Conservation (phyloP, 2,329 filamentous ascomycete species). For the Sporothrix protearum region DNA sequence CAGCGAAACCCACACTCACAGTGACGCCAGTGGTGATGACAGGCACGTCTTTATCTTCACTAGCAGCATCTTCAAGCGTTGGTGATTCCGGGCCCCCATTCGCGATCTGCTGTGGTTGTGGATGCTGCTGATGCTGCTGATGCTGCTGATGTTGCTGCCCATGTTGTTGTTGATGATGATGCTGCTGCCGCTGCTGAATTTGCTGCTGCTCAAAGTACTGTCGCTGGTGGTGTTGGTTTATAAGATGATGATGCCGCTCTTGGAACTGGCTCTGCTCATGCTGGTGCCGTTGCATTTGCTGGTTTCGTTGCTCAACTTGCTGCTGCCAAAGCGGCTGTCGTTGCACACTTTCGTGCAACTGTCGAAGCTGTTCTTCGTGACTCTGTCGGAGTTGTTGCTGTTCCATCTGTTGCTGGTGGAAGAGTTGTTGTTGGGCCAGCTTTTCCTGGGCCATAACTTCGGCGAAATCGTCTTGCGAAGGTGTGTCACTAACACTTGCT, state of each 20-base stretch:
- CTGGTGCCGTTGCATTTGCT: not conserved
- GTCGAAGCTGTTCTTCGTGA: constrained; percentile 19
- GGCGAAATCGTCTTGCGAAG: not conserved
- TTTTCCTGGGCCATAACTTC: not conserved
- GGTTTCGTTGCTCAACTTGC: not conserved
- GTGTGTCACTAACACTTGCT: not conserved
- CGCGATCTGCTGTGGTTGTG: constrained; percentile 22
- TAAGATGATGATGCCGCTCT: not conserved
- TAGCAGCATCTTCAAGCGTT: constrained; percentile 20
- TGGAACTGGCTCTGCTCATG: constrained; percentile 1
- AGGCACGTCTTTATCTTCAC: constrained; percentile 15
- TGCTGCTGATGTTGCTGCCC: constrained; percentile 15
- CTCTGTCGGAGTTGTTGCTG: constrained; percentile 15
- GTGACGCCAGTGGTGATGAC: not conserved
- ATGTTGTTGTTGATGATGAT: constrained; percentile 17
- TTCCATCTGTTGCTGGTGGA: not conserved
- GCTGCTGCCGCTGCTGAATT: constrained; percentile 13
- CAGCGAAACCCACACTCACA: not conserved
- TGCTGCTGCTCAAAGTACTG: not conserved
- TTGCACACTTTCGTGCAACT: not conserved
- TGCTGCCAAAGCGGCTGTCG: constrained; percentile 8
- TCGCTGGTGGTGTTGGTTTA: not conserved
- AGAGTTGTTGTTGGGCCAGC: not conserved
- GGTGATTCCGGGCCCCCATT: not conserved
- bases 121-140: not conserved